These are phyloP conservation scores for Knufia fluminis DNA, from an alignment of 2,329 filamentous ascomycete genomes.

Conservation along the genomic window DNA sequence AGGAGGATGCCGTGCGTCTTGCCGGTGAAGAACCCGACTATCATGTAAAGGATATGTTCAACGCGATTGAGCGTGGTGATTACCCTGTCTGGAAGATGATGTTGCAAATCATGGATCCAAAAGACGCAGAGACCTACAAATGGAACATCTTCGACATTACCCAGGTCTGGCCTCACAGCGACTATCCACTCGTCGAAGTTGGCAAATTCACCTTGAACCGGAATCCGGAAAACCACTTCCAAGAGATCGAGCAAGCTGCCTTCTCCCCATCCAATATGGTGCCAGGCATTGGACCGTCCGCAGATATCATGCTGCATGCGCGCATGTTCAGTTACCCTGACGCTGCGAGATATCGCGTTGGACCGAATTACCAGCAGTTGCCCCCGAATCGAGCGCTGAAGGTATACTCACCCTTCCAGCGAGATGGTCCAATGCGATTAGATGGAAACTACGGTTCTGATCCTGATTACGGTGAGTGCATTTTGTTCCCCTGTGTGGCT, in stretches of 20 bases:
- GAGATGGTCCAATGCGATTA: slow-evolving; percentile 30
- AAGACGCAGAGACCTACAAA: slow-evolving; percentile 51
- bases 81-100: slow-evolving; percentile 56
- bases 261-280: slow-evolving; percentile 58
- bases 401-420: slow-evolving; percentile 45
- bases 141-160: slow-evolving; percentile 62
- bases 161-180: slow-evolving; percentile 57
- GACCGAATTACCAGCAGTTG: slow-evolving; percentile 34
- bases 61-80: slow-evolving; percentile 53
- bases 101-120: slow-evolving; percentile 54
- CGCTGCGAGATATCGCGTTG: slow-evolving; percentile 34
- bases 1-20: slow-evolving; percentile 47
- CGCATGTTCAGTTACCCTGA: slow-evolving; percentile 55
- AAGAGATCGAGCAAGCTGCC: slow-evolving; percentile 53
- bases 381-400: slow-evolving; percentile 29
- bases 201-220: slow-evolving; percentile 45
- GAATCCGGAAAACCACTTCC: slow-evolving; percentile 45
- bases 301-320: slow-evolving; percentile 55
- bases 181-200: slow-evolving; percentile 50
- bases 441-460: slow-evolving; percentile 49
- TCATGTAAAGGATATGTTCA: slow-evolving; percentile 55
- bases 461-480: slow-evolving; percentile 53
- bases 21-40: slow-evolving; percentile 53
- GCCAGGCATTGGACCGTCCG: slow-evolving; percentile 53
- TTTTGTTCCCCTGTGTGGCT: too few species aligned